phyloP scores from a whole-genome alignment of 2,329 filamentous ascomycete genomes.

The Arthrinium phaeospermum region DNA sequence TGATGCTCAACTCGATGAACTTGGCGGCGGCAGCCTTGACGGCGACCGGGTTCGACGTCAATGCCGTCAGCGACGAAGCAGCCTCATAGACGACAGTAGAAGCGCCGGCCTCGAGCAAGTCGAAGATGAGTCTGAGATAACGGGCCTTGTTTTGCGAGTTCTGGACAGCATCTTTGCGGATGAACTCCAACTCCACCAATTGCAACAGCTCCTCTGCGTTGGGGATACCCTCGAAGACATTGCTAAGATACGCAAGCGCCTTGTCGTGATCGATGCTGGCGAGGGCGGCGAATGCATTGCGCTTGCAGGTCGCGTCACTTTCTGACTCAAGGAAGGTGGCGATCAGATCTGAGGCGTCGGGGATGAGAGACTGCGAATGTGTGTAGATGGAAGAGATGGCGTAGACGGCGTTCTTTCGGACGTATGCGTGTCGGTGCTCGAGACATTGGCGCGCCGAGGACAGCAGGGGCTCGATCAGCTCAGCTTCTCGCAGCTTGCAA shows the following conservation, averaged over 20 bases:
- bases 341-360: slow-evolving; percentile 92
- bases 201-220: slow-evolving; percentile 95
- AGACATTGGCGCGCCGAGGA: slow-evolving; percentile 91
- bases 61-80: slow-evolving; percentile 88
- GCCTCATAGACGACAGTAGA: slow-evolving; percentile 98
- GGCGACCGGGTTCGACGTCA: slow-evolving; percentile 95
- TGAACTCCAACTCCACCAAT: slow-evolving; percentile 94
- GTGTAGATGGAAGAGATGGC: slow-evolving; percentile 91
- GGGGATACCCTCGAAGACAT: slow-evolving; percentile 89
- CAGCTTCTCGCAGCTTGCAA: slow-evolving; percentile 92
- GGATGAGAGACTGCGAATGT: slow-evolving; percentile 90
- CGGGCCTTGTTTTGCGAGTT: slow-evolving; percentile 95
- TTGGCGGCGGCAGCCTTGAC: slow-evolving; percentile 96
- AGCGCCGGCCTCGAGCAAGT: slow-evolving; percentile 88
- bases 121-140: slow-evolving; percentile 94
- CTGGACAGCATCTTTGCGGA: slow-evolving; percentile 94
- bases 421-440: slow-evolving; percentile 95
- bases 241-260: slow-evolving; percentile 84
- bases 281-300: slow-evolving; percentile 94
- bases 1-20: slow-evolving; percentile 96
- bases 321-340: slow-evolving; percentile 88
- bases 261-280: slow-evolving; percentile 92
- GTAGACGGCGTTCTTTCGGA: slow-evolving; percentile 97
- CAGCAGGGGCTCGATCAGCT: slow-evolving; percentile 94
- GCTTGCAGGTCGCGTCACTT: slow-evolving; percentile 94